A percentile compares a stretch with the other conserved stretches of the same genome.
Evolutionary conservation across 306 rosid genomes (phyloP).

Genomic region (Abrus pulchellus): DNA sequence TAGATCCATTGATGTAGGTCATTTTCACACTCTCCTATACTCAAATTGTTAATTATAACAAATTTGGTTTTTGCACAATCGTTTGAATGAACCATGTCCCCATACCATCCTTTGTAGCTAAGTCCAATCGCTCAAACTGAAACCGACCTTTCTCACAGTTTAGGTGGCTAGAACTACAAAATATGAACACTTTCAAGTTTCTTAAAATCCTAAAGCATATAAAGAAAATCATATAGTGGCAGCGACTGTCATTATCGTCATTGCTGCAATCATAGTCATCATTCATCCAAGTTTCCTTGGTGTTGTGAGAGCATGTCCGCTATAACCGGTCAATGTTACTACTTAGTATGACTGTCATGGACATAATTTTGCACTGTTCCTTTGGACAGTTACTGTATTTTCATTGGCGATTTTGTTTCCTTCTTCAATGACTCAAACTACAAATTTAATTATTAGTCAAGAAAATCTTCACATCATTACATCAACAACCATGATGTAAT

Average conservation of each 20-base stretch:
- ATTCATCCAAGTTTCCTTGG: constrained; percentile 36
- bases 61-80: not conserved
- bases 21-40: constrained; percentile 38
- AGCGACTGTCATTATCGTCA: constrained; percentile 44
- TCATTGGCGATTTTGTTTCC: constrained; percentile 25
- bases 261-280: constrained; percentile 43
- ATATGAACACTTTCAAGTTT: constrained; percentile 8
- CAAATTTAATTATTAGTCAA: constrained; percentile 24
- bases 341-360: not conserved
- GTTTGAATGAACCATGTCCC: constrained; percentile 12
- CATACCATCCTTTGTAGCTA: constrained; percentile 38
- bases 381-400: constrained; percentile 18
- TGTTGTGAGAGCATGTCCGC: constrained; percentile 39
- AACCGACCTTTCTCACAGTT: constrained; percentile 51
- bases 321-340: constrained; percentile 5
- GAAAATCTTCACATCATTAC: constrained; percentile 24
- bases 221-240: constrained; percentile 36
- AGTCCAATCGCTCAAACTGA: constrained; percentile 47
- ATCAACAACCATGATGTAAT: constrained; percentile 18
- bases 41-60: constrained; percentile 19
- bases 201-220: constrained; percentile 19
- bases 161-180: constrained; percentile 5
- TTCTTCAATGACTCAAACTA: constrained; percentile 3
- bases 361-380: constrained; percentile 20
- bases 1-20: constrained; percentile 38